Evolutionary conservation across 208 protist genomes (phyloP).

Genomic region (Willaertia magna): DNA sequence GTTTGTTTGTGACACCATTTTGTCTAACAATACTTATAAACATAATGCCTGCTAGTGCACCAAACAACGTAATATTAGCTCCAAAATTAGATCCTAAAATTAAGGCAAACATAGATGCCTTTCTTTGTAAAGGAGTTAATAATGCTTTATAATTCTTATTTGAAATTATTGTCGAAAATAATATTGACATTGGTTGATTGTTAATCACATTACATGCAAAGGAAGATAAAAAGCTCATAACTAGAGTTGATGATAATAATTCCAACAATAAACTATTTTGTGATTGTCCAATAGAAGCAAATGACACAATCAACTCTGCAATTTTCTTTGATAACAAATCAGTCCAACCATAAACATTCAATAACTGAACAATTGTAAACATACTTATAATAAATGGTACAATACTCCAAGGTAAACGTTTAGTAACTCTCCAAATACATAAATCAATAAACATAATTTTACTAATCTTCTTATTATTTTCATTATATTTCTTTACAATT

Average conservation of each 20-base stretch:
- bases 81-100: constrained; percentile 28
- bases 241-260: neutral
- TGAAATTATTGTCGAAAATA: constrained; percentile 20
- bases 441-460: neutral
- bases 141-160: neutral
- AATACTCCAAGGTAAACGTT: constrained; percentile 18
- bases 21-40: constrained; percentile 12
- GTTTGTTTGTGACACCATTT: neutral
- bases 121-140: neutral
- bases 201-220: constrained; percentile 24
- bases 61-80: constrained; percentile 25
- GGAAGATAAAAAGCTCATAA: constrained; percentile 7
- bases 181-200: constrained; percentile 30
- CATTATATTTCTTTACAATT: neutral
- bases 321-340: constrained; percentile 6
- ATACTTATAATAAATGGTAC: constrained; percentile 25
- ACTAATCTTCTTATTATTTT: neutral
- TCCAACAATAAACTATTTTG: neutral
- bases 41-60: constrained; percentile 30
- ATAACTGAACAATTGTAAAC: constrained; percentile 22
- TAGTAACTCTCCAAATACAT: constrained; percentile 8
- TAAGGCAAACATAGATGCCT: constrained; percentile 14
- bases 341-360: constrained; percentile 18
- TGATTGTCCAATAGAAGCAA: neutral
- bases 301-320: neutral